These are phyloP conservation scores for Sindora glabra DNA, from an alignment of 306 rosid species.

Conservation along the genomic window DNA sequence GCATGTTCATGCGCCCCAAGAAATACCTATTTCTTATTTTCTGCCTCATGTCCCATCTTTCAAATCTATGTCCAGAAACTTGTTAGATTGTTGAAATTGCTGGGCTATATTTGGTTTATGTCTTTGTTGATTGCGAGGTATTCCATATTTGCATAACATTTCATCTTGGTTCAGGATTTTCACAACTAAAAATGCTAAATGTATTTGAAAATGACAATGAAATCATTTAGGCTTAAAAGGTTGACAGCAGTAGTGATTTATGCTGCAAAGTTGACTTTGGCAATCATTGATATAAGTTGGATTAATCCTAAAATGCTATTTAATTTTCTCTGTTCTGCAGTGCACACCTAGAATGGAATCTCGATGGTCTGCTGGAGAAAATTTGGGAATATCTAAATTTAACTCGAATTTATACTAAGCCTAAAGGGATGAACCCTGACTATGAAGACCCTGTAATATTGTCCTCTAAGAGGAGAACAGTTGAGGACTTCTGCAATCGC, in stretches of 20 bases:
- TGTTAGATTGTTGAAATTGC: background rate
- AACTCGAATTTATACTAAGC: slow-evolving; percentile 94
- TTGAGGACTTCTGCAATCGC: slow-evolving; percentile 86
- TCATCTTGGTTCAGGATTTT: background rate
- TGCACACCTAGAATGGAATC: slow-evolving; percentile 98
- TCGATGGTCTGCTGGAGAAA: slow-evolving; percentile 91
- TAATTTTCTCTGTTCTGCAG: slow-evolving; percentile 43
- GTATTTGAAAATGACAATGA: background rate
- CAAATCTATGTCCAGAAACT: background rate
- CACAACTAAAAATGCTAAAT: background rate
- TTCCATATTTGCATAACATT: slow-evolving; percentile 5
- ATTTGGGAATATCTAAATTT: slow-evolving; percentile 86
- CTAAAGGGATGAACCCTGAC: slow-evolving; percentile 98
- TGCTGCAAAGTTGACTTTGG: background rate
- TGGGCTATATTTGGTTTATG: background rate
- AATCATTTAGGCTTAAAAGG: background rate
- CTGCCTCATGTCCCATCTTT: background rate
- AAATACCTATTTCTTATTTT: background rate
- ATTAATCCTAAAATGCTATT: background rate
- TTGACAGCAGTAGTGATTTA: background rate
- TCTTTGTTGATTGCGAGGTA: background rate
- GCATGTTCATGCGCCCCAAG: background rate
- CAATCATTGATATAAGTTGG: background rate
- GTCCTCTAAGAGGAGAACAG: slow-evolving; percentile 77
- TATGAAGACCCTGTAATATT: slow-evolving; percentile 97